Evolutionary conservation across 2,329 filamentous ascomycete genomes (phyloP).

Genomic region (Dactylonectria estremocensis): DNA sequence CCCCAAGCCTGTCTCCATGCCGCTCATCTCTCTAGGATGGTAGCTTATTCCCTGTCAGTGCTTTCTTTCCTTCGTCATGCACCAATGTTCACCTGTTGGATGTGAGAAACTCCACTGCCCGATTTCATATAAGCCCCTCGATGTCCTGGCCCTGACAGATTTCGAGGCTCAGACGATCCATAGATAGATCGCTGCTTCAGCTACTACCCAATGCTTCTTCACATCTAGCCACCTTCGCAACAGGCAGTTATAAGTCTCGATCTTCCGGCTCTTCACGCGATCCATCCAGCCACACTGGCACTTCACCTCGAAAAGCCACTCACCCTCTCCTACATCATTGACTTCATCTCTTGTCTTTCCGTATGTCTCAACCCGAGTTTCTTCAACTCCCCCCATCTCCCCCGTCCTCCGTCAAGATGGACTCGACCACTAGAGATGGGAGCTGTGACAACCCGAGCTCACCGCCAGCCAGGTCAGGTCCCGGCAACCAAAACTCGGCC

Average conservation of each 20-base stretch:
- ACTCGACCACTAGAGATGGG: conserved; percentile 46
- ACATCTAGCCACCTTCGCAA: conserved; percentile 42
- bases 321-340: conserved; percentile 38
- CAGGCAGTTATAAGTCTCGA: conserved; percentile 42
- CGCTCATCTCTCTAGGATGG: conserved; percentile 46
- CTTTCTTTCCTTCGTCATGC: conserved; percentile 50
- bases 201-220: conserved; percentile 43
- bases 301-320: conserved; percentile 39
- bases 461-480: conserved; percentile 47
- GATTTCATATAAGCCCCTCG: conserved; percentile 52
- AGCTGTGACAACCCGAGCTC: conserved; percentile 48
- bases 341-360: conserved; percentile 42
- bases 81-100: conserved; percentile 40
- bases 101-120: conserved; percentile 44
- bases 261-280: conserved; percentile 36
- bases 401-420: conserved; percentile 50
- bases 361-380: conserved; percentile 51
- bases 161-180: conserved; percentile 51
- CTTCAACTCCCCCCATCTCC: conserved; percentile 48
- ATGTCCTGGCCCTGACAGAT: conserved; percentile 47
- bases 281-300: conserved; percentile 31
- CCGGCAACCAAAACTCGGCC: conserved; percentile 41
- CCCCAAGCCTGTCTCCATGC: conserved; percentile 39
- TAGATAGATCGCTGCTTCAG: conserved; percentile 49
- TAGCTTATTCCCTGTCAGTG: conserved; percentile 47